Evolutionary conservation across 306 rosid species (phyloP).

Genomic region (Mucuna pruriens): DNA sequence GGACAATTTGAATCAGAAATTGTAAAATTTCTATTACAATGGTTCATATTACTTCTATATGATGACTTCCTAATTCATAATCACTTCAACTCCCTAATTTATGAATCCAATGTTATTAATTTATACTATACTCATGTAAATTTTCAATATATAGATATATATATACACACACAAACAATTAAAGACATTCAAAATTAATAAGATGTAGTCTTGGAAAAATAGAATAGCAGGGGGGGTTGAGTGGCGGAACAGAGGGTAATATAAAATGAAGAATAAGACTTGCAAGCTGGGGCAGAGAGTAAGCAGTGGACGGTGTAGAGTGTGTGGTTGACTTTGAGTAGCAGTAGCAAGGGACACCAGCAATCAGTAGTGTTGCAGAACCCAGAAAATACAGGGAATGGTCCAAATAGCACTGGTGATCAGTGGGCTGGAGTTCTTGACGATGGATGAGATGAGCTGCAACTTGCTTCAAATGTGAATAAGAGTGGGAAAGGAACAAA

Average conservation of each 20-base stretch:
- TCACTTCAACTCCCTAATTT: not conserved
- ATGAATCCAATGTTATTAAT: no score
- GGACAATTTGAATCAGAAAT: slow-evolving; percentile 1
- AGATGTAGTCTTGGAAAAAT: not conserved
- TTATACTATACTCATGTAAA: no score
- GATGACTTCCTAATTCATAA: not conserved
- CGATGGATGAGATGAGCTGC: not conserved
- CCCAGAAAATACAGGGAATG: not conserved
- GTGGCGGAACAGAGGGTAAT: not conserved
- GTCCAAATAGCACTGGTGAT: not conserved
- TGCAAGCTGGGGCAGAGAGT: not conserved
- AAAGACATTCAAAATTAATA: not conserved
- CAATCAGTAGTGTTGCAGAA: not conserved
- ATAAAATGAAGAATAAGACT: not conserved
- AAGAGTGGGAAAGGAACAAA: not conserved
- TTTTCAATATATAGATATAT: no score
- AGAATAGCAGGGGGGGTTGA: not conserved
- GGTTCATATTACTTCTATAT: not conserved
- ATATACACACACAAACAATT: not conserved
- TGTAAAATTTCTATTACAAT: not conserved
- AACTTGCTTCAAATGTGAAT: not conserved
- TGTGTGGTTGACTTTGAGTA: not conserved
- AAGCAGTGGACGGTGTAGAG: not conserved
- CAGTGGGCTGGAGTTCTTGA: not conserved
- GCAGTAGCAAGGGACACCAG: not conserved